phyloP scores from a whole-genome alignment of 2,329 filamentous ascomycete genomes.

The Mollisiaceae sp. region DNA sequence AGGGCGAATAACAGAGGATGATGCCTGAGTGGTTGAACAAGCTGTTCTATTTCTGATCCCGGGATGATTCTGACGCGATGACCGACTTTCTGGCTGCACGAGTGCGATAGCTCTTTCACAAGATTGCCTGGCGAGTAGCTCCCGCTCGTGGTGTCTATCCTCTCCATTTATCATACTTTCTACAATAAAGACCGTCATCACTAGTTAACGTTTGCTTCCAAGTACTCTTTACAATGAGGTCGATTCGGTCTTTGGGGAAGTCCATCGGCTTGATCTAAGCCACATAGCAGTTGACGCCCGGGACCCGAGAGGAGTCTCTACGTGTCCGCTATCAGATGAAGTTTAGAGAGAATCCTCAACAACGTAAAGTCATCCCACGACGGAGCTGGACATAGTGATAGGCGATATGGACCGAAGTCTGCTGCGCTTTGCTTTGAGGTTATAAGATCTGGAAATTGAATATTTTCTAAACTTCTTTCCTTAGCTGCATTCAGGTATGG shows the following conservation, averaged over 20 bases:
- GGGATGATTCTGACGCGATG: too few species aligned
- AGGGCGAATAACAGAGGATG: too few species aligned
- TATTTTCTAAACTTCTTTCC: conserved; percentile 21
- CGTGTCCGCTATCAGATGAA: conserved; percentile 13
- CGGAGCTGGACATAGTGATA: conserved; percentile 14
- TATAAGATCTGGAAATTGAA: too few species aligned
- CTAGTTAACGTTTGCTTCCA: neutral
- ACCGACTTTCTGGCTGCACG: too few species aligned
- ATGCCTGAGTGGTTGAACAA: too few species aligned
- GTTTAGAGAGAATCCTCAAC: conserved; percentile 15
- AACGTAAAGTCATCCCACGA: conserved; percentile 24
- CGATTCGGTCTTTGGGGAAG: conserved; percentile 26
- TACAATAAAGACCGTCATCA: neutral
- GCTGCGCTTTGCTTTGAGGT: conserved; percentile 12
- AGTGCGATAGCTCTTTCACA: too few species aligned
- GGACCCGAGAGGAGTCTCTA: conserved; percentile 25
- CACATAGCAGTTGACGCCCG: conserved; percentile 9
- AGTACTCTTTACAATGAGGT: conserved; percentile 20
- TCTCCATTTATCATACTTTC: neutral
- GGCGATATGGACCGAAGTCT: conserved; percentile 13
- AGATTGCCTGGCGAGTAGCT: too few species aligned
- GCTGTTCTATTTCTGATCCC: too few species aligned
- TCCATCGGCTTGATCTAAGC: conserved; percentile 24
- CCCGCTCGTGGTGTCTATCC: neutral
- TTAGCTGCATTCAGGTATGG: neutral